Evolutionary conservation across 495 filamentous ascomycete genomes (phyloP).

Genomic region (Niebla homalea): DNA sequence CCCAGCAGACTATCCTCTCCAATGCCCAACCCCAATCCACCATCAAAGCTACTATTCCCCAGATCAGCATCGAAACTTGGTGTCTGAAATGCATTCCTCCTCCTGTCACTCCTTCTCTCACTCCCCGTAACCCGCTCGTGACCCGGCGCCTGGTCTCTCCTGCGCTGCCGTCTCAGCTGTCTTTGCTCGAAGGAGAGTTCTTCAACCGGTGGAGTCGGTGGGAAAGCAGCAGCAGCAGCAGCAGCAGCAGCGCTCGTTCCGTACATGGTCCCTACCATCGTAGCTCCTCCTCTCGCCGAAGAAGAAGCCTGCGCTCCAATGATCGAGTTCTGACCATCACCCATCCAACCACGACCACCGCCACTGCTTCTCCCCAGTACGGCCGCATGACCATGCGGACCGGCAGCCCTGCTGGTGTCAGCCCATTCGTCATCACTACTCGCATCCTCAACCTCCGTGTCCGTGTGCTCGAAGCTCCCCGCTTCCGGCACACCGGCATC

Average conservation of each 20-base stretch:
- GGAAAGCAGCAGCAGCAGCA: too few species aligned
- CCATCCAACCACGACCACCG: not conserved
- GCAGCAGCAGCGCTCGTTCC: too few species aligned
- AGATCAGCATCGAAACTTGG: not conserved
- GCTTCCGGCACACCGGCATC: slow-evolving; percentile 38
- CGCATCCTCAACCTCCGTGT: slow-evolving; percentile 30
- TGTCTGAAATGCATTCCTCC: too few species aligned
- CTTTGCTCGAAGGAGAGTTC: too few species aligned
- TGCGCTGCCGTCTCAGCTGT: not conserved
- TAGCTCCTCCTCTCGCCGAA: not conserved
- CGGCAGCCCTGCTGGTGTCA: slow-evolving; percentile 1
- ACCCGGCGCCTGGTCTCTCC: not conserved
- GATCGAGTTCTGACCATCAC: not conserved
- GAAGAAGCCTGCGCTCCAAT: not conserved
- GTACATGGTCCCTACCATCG: not conserved
- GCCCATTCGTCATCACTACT: slow-evolving; percentile 15
- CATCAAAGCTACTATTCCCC: not conserved
- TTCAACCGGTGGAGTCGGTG: too few species aligned
- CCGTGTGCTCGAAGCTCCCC: slow-evolving; percentile 27
- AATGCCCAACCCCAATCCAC: not conserved
- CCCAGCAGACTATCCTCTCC: slow-evolving; percentile 4
- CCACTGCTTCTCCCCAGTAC: slow-evolving; percentile 28
- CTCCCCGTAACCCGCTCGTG: too few species aligned
- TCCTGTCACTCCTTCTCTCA: too few species aligned
- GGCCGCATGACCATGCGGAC: slow-evolving; percentile 18